These are phyloP conservation scores for Calocybe gangraenosa DNA, from an alignment of 768 basidiomycete genomes.

Conservation along the genomic window DNA sequence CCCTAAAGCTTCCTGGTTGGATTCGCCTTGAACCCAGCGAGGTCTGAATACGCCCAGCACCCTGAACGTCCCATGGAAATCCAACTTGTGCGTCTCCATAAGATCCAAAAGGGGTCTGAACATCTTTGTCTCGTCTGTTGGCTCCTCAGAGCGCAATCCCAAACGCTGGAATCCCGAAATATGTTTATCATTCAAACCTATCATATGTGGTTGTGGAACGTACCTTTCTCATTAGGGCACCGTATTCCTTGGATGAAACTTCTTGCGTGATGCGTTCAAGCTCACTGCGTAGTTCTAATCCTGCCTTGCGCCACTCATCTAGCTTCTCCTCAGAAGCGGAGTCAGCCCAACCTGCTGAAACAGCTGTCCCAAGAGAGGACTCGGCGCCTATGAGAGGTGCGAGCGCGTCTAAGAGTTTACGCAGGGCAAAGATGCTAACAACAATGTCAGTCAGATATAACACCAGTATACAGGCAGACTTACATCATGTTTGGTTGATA, in stretches of 20 bases:
- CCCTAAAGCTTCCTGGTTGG: slow-evolving; percentile 24
- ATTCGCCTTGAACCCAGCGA: slow-evolving; percentile 18
- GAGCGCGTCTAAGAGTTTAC: slow-evolving; percentile 71
- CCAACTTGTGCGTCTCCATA: slow-evolving; percentile 71
- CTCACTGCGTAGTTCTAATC: slow-evolving; percentile 52
- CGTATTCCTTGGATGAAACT: slow-evolving; percentile 62
- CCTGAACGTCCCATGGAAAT: slow-evolving; percentile 87
- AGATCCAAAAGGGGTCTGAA: slow-evolving; percentile 70
- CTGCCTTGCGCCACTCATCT: slow-evolving; percentile 57
- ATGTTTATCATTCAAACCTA: no score
- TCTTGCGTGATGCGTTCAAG: slow-evolving; percentile 59
- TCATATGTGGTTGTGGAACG: no score
- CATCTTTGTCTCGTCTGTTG: slow-evolving; percentile 56
- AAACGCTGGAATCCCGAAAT: slow-evolving; percentile 75
- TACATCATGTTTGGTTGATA: slow-evolving; percentile 80
- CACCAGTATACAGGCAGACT: slow-evolving; percentile 17
- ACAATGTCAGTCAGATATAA: background rate
- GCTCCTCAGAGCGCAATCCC: slow-evolving; percentile 55
- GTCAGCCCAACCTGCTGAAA: slow-evolving; percentile 61
- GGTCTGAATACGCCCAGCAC: slow-evolving; percentile 61
- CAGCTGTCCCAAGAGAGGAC: slow-evolving; percentile 46
- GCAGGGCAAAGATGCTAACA: slow-evolving; percentile 69
- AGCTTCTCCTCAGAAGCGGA: slow-evolving; percentile 47
- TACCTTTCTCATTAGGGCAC: slow-evolving; percentile 65
- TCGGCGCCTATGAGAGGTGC: slow-evolving; percentile 88